Base-by-base conservation (phyloP, 2,329 filamentous ascomycete species). In the Pseudocercospora fijiensis region DNA sequence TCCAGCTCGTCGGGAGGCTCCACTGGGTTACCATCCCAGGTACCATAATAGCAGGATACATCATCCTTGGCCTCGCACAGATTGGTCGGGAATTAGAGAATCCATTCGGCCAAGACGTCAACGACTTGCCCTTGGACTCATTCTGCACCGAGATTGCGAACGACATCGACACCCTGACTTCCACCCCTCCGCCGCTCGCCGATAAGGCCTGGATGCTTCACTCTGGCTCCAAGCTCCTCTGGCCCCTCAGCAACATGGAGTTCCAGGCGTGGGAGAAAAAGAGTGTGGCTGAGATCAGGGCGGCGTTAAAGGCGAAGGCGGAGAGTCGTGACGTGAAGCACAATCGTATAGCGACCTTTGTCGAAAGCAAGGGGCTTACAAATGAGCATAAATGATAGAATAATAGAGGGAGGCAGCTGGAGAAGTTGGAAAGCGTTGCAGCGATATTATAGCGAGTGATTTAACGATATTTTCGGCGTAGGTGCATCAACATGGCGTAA, bases 71-170 rank as follows among this genome's bases (percentile, higher is more conserved):
- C 24, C 86, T 95, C 52, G 84, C 86, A 3, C 82, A 85, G 67
- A 94, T 94, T 71, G 91, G 91, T 43, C 86, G 86, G 67, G 90
- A 95, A 77, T 90, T 95, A 67, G 91, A 95, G 76, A 92, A 95
- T 72, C 91, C 91, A 5, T 95, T 95, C 75, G 91, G 91, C 62
- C 83, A 87, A 67, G 91, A 95, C 67, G 90, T 93, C 70, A 95
- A 95, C 73, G 91, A 95, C 76, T 79, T 93, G 47, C 89, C 89
- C 0, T 82, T 93, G 2, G 91, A 94, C 73, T 79, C 83, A 13
- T 96, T 88, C 81, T 95, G 91, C 78, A 83, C 88, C 41, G 89
- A 92, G 72, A 83, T 95, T 47, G 85, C 88, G 22, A 77, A 83
- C 30, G 91, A 96, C 70, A 81, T 95, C 69, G 89, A 94, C 47